Evolutionary conservation across 352 stramenopile genomes (phyloP).

Genomic region (Pythium aristosporum): DNA sequence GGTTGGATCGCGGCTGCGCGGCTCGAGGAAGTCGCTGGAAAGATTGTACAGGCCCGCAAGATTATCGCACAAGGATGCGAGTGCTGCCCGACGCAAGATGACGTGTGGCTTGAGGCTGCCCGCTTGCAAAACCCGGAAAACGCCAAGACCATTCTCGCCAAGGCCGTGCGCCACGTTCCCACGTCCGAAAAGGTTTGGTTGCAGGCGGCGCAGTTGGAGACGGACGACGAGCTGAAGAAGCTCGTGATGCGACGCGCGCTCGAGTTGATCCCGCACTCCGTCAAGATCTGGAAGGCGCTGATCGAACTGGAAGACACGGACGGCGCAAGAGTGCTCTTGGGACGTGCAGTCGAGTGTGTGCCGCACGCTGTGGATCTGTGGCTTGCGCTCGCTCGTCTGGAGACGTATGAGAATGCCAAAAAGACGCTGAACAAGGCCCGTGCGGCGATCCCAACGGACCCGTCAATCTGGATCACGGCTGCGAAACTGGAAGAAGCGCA

Average conservation of each 20-base stretch:
- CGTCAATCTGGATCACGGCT: constrained; percentile 98
- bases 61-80: constrained; percentile 98
- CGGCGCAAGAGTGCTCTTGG: constrained; percentile 94
- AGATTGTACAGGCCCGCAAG: constrained; percentile 95
- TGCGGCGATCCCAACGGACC: constrained; percentile 94
- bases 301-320: constrained; percentile 98
- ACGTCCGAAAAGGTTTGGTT: constrained; percentile 97
- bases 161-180: constrained; percentile 92
- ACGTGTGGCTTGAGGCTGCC: constrained; percentile 98
- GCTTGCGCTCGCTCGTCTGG: constrained; percentile 96
- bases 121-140: constrained; percentile 95
- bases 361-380: constrained; percentile 97
- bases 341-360: constrained; percentile 97
- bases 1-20: constrained; percentile 98
- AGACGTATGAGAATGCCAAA: constrained; percentile 98
- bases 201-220: constrained; percentile 94
- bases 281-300: constrained; percentile 98
- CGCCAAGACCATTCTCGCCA: constrained; percentile 96
- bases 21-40: constrained; percentile 97
- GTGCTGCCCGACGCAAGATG: constrained; percentile 94
- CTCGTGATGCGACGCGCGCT: constrained; percentile 88
- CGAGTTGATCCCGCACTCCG: constrained; percentile 96
- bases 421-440: constrained; percentile 96
- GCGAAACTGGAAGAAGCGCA: constrained; percentile 99
- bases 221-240: constrained; percentile 86